Base-by-base conservation (phyloP, 2,329 filamentous ascomycete genomes). In the Aspergillus tanneri region DNA sequence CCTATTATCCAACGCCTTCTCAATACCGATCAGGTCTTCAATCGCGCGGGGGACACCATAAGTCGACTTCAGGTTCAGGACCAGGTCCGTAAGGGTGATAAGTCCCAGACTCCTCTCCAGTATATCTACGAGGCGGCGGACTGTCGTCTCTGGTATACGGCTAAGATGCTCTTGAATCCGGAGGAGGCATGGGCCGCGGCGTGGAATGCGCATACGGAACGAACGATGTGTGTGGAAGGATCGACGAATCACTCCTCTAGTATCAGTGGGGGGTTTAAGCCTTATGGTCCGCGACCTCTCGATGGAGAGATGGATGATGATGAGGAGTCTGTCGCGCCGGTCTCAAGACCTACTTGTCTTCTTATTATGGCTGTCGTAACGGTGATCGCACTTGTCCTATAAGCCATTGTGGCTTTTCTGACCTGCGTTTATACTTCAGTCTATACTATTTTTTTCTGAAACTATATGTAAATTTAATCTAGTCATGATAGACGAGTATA, bases 61-160 rank as follows among this genome's bases (percentile, higher is more conserved):
- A 67, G 65, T 2, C 66, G 66, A 3, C 58, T 75, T 49, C 76
- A 76, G 51, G 61, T 69, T 11, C 60, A 70, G 40, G 73, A 77
- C 53, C 59, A 71, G 38, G 69, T 75, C 30, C 68, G 70, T 25
- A 64, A 71, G 18, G 70, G 65, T 37, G 72, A 74, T 35, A 55
- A 73, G 24, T 49, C 67, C 36, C 62, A 65, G 27, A 59, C 72
- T 1, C 76, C 81, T 7, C 64, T 77, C 5, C 82, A 85, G 56
- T 85, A 83, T 56, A 65, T 78, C 4, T 79, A 81, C 46, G 77
- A 83, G 53, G 75, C 79, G 0, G 78, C 82, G 1, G 77, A 81
- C 55, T 85, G 82, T 53, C 72, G 80, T 3, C 61, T 85, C 10
- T 85, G 74, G 60, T 83, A 78, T 51, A 81, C 81, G 2, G 64